phyloP scores from a whole-genome alignment of 2,329 filamentous ascomycete genomes.

The Aureobasidium sp. region DNA sequence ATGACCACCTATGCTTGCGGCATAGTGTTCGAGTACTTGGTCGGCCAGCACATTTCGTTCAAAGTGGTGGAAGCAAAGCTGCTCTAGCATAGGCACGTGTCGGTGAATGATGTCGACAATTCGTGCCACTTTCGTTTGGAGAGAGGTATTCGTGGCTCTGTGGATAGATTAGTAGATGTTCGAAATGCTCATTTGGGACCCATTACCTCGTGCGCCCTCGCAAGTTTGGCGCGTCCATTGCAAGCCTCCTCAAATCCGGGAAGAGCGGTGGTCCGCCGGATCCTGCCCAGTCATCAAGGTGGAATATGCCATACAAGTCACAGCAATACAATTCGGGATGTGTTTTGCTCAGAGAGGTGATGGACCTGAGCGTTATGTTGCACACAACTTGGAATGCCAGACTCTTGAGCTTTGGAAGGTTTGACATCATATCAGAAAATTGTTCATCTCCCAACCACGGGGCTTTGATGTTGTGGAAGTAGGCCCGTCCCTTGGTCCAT shows the following conservation, averaged over 20 bases:
- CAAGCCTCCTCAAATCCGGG: background rate
- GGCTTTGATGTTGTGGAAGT: background rate
- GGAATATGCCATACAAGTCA: background rate
- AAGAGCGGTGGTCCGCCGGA: background rate
- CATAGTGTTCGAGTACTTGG: background rate
- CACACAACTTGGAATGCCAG: background rate
- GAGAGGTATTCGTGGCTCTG: background rate
- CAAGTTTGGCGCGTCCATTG: background rate
- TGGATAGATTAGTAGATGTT: background rate
- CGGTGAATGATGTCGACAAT: background rate
- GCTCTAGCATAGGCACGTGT: background rate
- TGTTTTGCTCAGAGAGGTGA: background rate
- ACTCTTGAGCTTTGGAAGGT: background rate
- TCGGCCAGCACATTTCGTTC: background rate
- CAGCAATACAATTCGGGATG: conserved; percentile 1
- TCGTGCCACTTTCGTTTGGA: background rate
- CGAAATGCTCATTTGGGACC: background rate
- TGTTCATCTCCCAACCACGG: background rate
- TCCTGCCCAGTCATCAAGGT: background rate
- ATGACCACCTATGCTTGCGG: background rate
- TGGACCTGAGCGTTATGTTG: background rate
- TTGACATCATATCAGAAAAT: background rate
- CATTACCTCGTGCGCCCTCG: background rate
- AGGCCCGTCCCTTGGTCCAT: background rate
- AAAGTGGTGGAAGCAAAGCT: background rate